Conservation (phyloP, 805 yeast genomes). For the Lipomyces sp. region DNA sequence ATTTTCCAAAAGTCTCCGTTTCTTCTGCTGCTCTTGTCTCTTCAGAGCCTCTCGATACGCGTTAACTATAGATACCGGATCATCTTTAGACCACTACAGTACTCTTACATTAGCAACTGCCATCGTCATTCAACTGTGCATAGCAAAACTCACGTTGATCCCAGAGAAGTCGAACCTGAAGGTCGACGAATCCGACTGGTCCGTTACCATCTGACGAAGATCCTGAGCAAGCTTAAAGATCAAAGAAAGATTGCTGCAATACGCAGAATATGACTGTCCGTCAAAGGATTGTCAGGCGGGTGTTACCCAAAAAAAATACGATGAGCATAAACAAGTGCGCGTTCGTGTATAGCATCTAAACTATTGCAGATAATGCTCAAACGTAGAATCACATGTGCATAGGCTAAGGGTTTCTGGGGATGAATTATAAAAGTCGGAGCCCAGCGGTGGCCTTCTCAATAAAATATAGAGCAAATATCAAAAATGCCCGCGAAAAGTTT, state of each 20-base stretch:
- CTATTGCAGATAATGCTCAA: too few species aligned
- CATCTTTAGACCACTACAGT: conserved; percentile 36
- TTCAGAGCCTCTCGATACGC: conserved; percentile 43
- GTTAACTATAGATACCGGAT: conserved; percentile 40
- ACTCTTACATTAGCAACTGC: background rate
- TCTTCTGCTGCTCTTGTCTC: conserved; percentile 28
- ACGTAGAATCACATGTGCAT: too few species aligned
- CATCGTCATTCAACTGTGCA: background rate
- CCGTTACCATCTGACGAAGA: conserved; percentile 1
- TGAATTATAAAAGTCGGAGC: too few species aligned
- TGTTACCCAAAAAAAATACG: background rate
- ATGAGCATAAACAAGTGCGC: too few species aligned
- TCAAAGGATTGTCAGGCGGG: background rate
- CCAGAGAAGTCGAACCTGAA: conserved; percentile 35
- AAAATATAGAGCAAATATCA: too few species aligned
- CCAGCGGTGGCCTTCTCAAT: too few species aligned
- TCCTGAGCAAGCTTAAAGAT: background rate
- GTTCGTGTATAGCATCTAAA: too few species aligned
- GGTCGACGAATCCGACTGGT: conserved; percentile 9
- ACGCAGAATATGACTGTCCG: background rate
- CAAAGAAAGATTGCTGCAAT: background rate
- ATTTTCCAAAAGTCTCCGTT: conserved; percentile 16
- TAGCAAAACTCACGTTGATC: conserved; percentile 29
- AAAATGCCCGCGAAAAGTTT: too few species aligned
- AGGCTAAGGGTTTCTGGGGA: too few species aligned